Base-by-base conservation (phyloP, 306 rosid species). In the Echinosophora koreensis region DNA sequence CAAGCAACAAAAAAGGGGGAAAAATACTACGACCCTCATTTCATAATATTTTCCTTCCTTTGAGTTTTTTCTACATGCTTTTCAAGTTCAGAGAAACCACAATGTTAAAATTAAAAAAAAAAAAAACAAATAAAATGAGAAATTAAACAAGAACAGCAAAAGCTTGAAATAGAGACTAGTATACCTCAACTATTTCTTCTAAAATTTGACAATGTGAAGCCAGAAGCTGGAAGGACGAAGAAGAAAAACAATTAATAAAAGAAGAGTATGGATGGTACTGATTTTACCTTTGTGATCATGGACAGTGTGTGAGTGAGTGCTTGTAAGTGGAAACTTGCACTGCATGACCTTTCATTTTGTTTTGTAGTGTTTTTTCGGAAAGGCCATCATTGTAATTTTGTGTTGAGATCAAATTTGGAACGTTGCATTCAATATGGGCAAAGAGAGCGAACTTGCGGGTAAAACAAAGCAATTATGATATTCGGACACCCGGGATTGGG, bases 71-170 rank as follows among this genome's bases (percentile, higher is more conserved):
- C 15, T 17, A 17, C 13, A 35, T 22, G 17, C 42, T 39, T 74
- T 50, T 10, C 58, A 44, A 61, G 64, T 10, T 66, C 44, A 42
- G 5, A 13, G 11, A 74, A 59, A 81, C 22, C 70, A 58, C 55
- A 37, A 16, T 16, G 44, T 49, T 14, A 28, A 11, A 30, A 67
- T 28, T 37, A 17, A 22, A 9, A 16, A 37, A 28, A 77, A 27
- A 34, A 2, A 66, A 7, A n/a, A 0, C 28, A 34, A 64, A 44
- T 27, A 50, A 14, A 58, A 52, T 46, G 73, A 47, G 30, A 22
- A 59, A 71, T 47, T 42, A 50, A 65, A 11, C 3, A 2, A 51
- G n/a, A 46, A 27, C 27, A 16, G 5, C 4, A 9, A 35, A 74
- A 47, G 34, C 15, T 12, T 74, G 41, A 16, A 35, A 47, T 50